Evolutionary conservation across 2,329 filamentous ascomycete species (phyloP), one percentile per base, ranked within the genome.

Genomic region (Aureobasidium sp.): DNA sequence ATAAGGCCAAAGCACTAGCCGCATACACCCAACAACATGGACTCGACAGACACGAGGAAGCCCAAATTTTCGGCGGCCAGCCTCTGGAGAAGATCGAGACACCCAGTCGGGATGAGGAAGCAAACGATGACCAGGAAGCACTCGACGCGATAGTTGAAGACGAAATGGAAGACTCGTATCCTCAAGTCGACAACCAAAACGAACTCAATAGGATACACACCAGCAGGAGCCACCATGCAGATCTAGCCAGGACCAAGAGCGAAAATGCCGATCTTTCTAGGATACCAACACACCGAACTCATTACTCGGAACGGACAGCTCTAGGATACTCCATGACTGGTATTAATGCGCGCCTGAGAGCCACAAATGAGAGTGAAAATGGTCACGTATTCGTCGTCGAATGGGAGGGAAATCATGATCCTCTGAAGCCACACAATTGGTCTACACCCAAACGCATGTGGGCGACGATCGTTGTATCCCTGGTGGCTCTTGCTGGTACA

Each of bases 341-440:
- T 13, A 39, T 62, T 29, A 54, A 62, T 32, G 61, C 61, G 14
- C 61, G 61, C 10, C 10, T 62, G 53, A 36, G 61, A 47, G 51
- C 51, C n/a, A 62, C 61, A 2, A 62, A 62, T 4, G 61, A 62
- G 21, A 58, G 51, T 25, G 61, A 62, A 25, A 47, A 36, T n/a
- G 61, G 61, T 4, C 61, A 62, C 45, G 61, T 62, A 7, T 62
- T 62, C 32, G 61, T 62, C 7, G 61, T 62, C 6, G 61, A 62
- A n/a, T 62, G 61, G 61, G 61, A 62, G 30, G 61, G 61, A 9
- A 11, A 34, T 30, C 50, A 42, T 4, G 61, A 62, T 41, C 61
- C 61, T 5, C 51, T 58, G 3, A 62, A 62, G 37, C 61, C 61
- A 13, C 61, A 62, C 36, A 62, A 62, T 30, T 62, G 60, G 60